These are phyloP conservation scores for Apiotrichum siamense DNA, from an alignment of 1,284 basidiomycete species.

Conservation along the genomic window DNA sequence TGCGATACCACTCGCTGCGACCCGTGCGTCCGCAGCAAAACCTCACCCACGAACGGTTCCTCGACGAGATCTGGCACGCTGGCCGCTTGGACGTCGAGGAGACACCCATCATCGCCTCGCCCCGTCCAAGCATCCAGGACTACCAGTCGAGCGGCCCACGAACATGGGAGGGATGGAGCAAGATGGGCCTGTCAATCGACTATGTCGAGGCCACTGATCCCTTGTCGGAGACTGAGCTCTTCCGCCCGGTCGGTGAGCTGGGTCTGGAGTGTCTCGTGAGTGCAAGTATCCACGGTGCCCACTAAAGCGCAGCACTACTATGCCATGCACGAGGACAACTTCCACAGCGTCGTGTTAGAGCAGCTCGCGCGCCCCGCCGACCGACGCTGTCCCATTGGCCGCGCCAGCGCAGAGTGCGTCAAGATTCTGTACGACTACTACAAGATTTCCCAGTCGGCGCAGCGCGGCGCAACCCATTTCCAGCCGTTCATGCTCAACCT, in stretches of 20 bases:
- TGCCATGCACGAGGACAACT: conserved; percentile 67
- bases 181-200: conserved; percentile 44
- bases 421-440: conserved; percentile 75
- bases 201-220: conserved; percentile 64
- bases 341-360: conserved; percentile 78
- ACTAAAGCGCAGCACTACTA: conserved; percentile 57
- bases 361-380: conserved; percentile 71
- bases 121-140: conserved; percentile 36
- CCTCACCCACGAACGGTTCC: conserved; percentile 57
- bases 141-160: conserved; percentile 12
- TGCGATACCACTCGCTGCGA: conserved; percentile 71
- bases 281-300: conserved; percentile 29
- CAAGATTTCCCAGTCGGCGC: conserved; percentile 36
- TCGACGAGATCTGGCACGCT: conserved; percentile 66
- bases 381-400: conserved; percentile 77
- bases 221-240: conserved; percentile 72
- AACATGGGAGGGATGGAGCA: conserved; percentile 49
- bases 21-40: conserved; percentile 65
- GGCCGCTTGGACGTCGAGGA: conserved; percentile 37
- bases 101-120: conserved; percentile 3
- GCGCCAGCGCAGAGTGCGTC: conserved; percentile 56
- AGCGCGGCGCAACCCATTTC: conserved; percentile 60
- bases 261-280: conserved; percentile 68
- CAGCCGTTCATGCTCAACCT: conserved; percentile 88
- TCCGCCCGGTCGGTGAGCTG: conserved; percentile 73